Evolutionary conservation across 1,284 basidiomycete species (phyloP).

Genomic region (Cystobasidiaceae sp.): DNA sequence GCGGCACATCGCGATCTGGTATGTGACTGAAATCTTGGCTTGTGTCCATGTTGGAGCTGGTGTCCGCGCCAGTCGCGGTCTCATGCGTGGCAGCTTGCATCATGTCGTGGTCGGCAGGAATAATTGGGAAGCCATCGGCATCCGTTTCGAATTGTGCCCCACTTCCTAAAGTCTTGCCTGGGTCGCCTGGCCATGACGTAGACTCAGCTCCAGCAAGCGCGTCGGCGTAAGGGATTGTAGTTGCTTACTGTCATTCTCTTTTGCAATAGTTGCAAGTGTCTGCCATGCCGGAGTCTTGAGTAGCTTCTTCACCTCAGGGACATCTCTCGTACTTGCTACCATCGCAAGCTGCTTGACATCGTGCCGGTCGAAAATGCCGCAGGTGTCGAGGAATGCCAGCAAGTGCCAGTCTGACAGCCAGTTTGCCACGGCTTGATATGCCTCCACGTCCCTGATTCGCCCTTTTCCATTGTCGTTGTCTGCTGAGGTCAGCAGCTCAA

Average conservation of each 20-base stretch:
- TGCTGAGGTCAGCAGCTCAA: slow-evolving; percentile 26
- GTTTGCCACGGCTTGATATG: slow-evolving; percentile 56
- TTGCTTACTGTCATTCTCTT: slow-evolving; percentile 67
- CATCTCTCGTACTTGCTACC: slow-evolving; percentile 60
- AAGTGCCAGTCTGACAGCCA: slow-evolving; percentile 95
- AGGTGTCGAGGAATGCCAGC: slow-evolving; percentile 74
- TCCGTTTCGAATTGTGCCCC: neutral
- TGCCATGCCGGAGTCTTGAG: slow-evolving; percentile 68
- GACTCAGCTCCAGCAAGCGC: neutral
- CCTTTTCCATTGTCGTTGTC: slow-evolving; percentile 43
- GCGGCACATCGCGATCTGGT: slow-evolving; percentile 59
- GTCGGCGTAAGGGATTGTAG: neutral
- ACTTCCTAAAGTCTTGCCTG: too few relatives aligned
- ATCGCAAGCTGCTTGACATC: slow-evolving; percentile 67
- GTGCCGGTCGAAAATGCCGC: slow-evolving; percentile 70
- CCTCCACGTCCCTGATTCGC: slow-evolving; percentile 35
- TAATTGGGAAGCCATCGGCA: slow-evolving; percentile 46
- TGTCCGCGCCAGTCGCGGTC: slow-evolving; percentile 28
- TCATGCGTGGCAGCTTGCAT: slow-evolving; percentile 43
- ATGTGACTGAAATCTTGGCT: slow-evolving; percentile 59
- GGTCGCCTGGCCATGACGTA: neutral
- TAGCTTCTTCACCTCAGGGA: slow-evolving; percentile 60
- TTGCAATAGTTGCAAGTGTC: slow-evolving; percentile 73
- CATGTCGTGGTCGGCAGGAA: slow-evolving; percentile 51
- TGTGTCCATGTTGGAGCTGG: slow-evolving; percentile 20